Evolutionary conservation across 768 basidiomycete species (phyloP).

Genomic region (Atractiella rhizophila): DNA sequence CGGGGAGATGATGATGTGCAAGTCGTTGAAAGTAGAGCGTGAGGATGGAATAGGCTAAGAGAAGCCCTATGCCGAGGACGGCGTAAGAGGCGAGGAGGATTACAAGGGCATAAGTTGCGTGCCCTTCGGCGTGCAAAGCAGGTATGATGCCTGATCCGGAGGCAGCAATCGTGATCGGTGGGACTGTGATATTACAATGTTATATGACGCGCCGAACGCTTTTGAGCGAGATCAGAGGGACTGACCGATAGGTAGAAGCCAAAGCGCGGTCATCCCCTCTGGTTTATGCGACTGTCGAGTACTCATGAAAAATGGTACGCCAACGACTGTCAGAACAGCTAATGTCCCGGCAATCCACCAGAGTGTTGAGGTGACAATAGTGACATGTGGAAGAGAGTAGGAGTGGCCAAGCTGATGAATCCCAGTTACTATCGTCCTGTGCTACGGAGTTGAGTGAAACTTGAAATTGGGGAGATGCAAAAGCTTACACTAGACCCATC

Average conservation of each 20-base stretch:
- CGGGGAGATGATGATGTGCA: slow-evolving; percentile 8
- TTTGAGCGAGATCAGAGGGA: background rate
- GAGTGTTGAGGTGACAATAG: background rate
- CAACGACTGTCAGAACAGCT: slow-evolving; percentile 3
- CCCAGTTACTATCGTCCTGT: no score
- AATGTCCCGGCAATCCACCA: background rate
- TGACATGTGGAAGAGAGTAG: background rate
- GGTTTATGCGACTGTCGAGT: slow-evolving; percentile 5
- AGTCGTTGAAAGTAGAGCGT: slow-evolving; percentile 10
- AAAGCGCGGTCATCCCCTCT: slow-evolving; percentile 10
- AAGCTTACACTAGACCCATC: no score
- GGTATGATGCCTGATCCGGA: slow-evolving; percentile 7
- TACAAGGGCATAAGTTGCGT: slow-evolving; percentile 2
- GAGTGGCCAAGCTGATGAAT: no score
- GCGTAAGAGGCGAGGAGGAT: slow-evolving; percentile 11
- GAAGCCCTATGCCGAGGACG: slow-evolving; percentile 7
- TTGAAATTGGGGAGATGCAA: no score
- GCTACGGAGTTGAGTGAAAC: no score
- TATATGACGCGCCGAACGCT: no score
- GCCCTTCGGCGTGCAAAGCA: background rate
- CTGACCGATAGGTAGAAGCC: slow-evolving; percentile 10
- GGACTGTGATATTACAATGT: slow-evolving; percentile 3
- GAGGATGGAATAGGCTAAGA: slow-evolving; percentile 8
- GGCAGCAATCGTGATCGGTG: slow-evolving; percentile 10
- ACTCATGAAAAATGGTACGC: slow-evolving; percentile 6